phyloP scores from a whole-genome alignment of 2,329 filamentous ascomycete species.

The Acrocalymma vagum region DNA sequence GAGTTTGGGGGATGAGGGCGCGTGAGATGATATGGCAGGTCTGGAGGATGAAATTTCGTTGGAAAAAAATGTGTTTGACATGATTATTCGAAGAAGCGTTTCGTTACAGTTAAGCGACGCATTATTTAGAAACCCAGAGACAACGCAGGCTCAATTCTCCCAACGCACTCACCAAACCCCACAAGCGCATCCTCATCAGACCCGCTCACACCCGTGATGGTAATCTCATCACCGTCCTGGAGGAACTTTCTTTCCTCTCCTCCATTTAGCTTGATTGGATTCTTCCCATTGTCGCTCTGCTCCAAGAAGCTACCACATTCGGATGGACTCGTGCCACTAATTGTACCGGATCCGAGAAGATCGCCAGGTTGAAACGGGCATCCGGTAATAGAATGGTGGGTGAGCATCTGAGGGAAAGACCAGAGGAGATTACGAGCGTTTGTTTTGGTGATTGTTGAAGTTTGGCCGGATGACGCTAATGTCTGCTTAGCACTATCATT shows the following conservation, averaged over 20 bases:
- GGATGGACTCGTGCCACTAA: constrained; percentile 67
- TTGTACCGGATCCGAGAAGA: constrained; percentile 80
- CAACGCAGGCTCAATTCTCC: constrained; percentile 62
- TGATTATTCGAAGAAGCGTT: no score
- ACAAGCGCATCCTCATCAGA: constrained; percentile 70
- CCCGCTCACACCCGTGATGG: constrained; percentile 72
- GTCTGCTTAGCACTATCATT: constrained; percentile 18
- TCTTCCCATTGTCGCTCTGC: constrained; percentile 74
- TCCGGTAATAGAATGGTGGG: constrained; percentile 79
- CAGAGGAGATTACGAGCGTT: constrained; percentile 76
- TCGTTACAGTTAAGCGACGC: no score
- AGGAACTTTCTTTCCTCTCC: constrained; percentile 76
- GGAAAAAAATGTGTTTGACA: no score
- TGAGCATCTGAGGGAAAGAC: constrained; percentile 84
- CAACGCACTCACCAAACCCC: constrained; percentile 78
- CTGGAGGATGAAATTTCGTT: no score
- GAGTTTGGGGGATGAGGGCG: no score
- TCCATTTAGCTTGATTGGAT: constrained; percentile 65
- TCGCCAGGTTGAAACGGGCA: constrained; percentile 79
- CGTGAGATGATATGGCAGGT: no score
- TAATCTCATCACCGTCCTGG: constrained; percentile 76
- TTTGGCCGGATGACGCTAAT: constrained; percentile 55
- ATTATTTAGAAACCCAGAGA: constrained; percentile 31
- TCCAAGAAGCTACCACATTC: constrained; percentile 76
- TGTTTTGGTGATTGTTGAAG: constrained; percentile 67